A percentile compares a stretch with the other conserved stretches of the same genome.
Evolutionary conservation across 371 early-diverging fungal species (phyloP).

Genomic region (Mucor velutinosus): DNA sequence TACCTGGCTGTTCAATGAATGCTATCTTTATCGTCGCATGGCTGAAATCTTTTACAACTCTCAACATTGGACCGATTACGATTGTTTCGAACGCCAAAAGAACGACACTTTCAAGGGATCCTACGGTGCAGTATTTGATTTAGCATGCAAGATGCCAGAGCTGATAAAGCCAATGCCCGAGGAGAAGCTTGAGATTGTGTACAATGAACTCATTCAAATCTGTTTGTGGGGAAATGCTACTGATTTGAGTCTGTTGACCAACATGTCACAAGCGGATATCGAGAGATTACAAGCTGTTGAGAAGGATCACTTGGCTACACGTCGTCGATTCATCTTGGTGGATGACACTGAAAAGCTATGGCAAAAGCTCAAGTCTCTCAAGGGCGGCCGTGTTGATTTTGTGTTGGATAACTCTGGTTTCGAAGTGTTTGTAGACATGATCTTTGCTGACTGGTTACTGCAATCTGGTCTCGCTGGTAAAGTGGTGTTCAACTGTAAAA

Average conservation of each 20-base stretch:
- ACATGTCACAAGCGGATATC: constrained; percentile 70
- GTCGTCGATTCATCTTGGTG: constrained; percentile 51
- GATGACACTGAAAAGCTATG: constrained; percentile 70
- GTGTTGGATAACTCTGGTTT: constrained; percentile 90
- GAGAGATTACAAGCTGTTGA: constrained; percentile 67
- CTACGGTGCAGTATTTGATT: constrained; percentile 60
- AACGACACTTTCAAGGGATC: constrained; percentile 68
- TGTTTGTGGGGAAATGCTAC: constrained; percentile 92
- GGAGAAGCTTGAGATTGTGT: constrained; percentile 51
- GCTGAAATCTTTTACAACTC: constrained; percentile 62
- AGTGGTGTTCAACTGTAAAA: constrained; percentile 85
- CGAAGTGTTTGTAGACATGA: constrained; percentile 88
- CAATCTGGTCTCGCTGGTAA: constrained; percentile 65
- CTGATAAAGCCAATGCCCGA: constrained; percentile 40
- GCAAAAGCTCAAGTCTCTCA: constrained; percentile 49
- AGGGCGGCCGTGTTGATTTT: constrained; percentile 70
- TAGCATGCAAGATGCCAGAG: constrained; percentile 60
- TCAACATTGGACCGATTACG: constrained; percentile 66
- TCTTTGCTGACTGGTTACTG: constrained; percentile 86
- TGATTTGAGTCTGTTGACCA: constrained; percentile 79
- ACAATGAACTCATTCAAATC: constrained; percentile 72
- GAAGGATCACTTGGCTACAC: constrained; percentile 36
- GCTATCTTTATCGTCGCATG: constrained; percentile 84
- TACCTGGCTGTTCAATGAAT: constrained; percentile 83
- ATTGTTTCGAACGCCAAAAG: constrained; percentile 78